These are phyloP conservation scores for Neoboletus magnificus DNA, from an alignment of 768 basidiomycete species.

Conservation along the genomic window DNA sequence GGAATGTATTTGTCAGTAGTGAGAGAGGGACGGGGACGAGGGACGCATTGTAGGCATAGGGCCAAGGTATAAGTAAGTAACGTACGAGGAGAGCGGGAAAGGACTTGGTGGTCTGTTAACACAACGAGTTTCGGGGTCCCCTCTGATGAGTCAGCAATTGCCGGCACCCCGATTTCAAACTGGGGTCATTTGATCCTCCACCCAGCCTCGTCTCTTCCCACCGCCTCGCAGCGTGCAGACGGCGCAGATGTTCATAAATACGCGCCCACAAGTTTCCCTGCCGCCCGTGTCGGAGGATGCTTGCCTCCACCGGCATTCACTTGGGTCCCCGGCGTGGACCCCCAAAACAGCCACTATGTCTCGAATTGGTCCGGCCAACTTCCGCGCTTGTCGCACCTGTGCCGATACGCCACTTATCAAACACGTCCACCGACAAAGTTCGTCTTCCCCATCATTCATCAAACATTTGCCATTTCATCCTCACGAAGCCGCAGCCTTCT, in stretches of 20 bases:
- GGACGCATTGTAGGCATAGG: slow-evolving; percentile 22
- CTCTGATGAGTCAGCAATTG: background rate
- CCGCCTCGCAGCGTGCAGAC: background rate
- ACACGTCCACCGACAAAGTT: slow-evolving; percentile 22
- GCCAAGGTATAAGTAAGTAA: slow-evolving; percentile 35
- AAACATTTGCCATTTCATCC: slow-evolving; percentile 1
- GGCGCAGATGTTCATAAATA: background rate
- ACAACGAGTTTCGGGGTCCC: slow-evolving; percentile 21
- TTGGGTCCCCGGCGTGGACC: slow-evolving; percentile 15
- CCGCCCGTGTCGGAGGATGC: slow-evolving; percentile 17
- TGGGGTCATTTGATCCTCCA: slow-evolving; percentile 21
- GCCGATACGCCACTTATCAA: slow-evolving; percentile 30
- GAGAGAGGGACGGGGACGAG: slow-evolving; percentile 10
- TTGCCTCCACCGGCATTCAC: slow-evolving; percentile 1
- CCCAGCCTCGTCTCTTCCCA: background rate
- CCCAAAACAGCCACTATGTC: slow-evolving; percentile 22
- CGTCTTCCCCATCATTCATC: slow-evolving; percentile 3
- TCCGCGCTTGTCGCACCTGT: slow-evolving; percentile 34
- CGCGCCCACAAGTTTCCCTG: slow-evolving; percentile 1
- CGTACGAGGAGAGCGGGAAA: slow-evolving; percentile 12
- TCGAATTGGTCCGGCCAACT: slow-evolving; percentile 20
- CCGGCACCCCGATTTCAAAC: slow-evolving; percentile 19
- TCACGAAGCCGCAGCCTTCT: background rate
- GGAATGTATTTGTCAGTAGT: too few relatives aligned
- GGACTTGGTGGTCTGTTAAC: background rate